A percentile compares a stretch with the other conserved stretches of the same genome.
Evolutionary conservation across 345 rosid genomes (phyloP).

Genomic region (Hypericum perforatum): DNA sequence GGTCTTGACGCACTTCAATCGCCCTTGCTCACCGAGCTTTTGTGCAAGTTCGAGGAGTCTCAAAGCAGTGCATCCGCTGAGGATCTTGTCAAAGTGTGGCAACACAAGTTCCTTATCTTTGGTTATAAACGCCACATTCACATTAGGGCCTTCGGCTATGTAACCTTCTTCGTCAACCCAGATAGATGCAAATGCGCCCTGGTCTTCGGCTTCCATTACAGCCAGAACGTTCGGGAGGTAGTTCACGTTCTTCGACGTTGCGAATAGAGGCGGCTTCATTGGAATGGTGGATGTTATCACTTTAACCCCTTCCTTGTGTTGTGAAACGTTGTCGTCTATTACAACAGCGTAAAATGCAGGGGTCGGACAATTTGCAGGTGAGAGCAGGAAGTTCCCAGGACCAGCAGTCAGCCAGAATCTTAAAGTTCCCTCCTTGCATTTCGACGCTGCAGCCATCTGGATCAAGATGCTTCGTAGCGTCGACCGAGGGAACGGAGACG

Average conservation of each 20-base stretch:
- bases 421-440: slow-evolving; percentile 51
- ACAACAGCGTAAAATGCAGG: slow-evolving; percentile 66
- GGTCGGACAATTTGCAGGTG: slow-evolving; percentile 44
- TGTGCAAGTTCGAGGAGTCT: slow-evolving; percentile 55
- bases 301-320: slow-evolving; percentile 47
- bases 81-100: slow-evolving; percentile 55
- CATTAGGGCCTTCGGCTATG: slow-evolving; percentile 59
- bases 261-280: slow-evolving; percentile 44
- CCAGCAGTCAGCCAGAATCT: slow-evolving; percentile 62
- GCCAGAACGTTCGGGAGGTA: slow-evolving; percentile 56
- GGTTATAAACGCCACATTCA: slow-evolving; percentile 53
- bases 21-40: slow-evolving; percentile 43
- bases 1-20: slow-evolving; percentile 32
- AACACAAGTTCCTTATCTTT: slow-evolving; percentile 43
- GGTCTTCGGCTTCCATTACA: slow-evolving; percentile 58
- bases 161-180: slow-evolving; percentile 57
- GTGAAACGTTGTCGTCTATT: slow-evolving; percentile 40
- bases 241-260: slow-evolving; percentile 58
- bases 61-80: slow-evolving; percentile 58
- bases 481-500: slow-evolving; percentile 48
- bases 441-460: slow-evolving; percentile 41
- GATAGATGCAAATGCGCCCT: slow-evolving; percentile 47
- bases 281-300: slow-evolving; percentile 55
- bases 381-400: slow-evolving; percentile 61
- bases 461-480: slow-evolving; percentile 53